Percentiles rank a stretch among this genome's conserved stretches.
phyloP scores from a whole-genome alignment of 2,329 filamentous ascomycete genomes.

The Zasmidium angulare region DNA sequence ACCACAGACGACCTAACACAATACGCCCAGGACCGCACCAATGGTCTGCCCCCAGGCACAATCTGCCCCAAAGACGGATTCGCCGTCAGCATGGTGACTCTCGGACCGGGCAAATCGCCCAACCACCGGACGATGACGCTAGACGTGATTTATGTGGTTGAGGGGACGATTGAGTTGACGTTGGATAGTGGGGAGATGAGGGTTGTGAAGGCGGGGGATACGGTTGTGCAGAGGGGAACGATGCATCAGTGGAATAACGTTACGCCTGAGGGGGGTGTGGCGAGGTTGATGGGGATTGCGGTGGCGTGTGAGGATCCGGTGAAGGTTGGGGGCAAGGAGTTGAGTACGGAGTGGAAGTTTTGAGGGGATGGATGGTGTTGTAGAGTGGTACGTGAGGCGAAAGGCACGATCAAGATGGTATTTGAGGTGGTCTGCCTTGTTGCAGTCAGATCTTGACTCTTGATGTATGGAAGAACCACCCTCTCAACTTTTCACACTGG shows the following conservation, averaged over 20 bases:
- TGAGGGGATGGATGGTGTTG: neutral
- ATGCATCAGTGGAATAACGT: conserved; percentile 27
- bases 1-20: conserved; percentile 18
- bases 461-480: too few species aligned
- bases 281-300: conserved; percentile 13
- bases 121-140: conserved; percentile 21
- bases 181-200: conserved; percentile 20
- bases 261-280: conserved; percentile 12
- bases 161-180: conserved; percentile 18
- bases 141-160: conserved; percentile 16
- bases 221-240: conserved; percentile 18
- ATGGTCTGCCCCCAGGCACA: conserved; percentile 3
- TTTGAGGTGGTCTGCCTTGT: too few species aligned
- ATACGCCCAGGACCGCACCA: conserved; percentile 13
- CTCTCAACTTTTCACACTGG: too few species aligned
- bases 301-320: conserved; percentile 13
- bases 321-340: conserved; percentile 16
- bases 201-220: conserved; percentile 16
- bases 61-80: conserved; percentile 12
- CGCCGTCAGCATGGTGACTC: conserved; percentile 9
- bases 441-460: too few species aligned
- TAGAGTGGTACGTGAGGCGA: neutral
- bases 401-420: too few species aligned
- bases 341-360: conserved; percentile 13
- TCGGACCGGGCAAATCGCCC: conserved; percentile 3